Evolutionary conservation across 768 basidiomycete species (phyloP).

Genomic region (Termitomyces sp.): DNA sequence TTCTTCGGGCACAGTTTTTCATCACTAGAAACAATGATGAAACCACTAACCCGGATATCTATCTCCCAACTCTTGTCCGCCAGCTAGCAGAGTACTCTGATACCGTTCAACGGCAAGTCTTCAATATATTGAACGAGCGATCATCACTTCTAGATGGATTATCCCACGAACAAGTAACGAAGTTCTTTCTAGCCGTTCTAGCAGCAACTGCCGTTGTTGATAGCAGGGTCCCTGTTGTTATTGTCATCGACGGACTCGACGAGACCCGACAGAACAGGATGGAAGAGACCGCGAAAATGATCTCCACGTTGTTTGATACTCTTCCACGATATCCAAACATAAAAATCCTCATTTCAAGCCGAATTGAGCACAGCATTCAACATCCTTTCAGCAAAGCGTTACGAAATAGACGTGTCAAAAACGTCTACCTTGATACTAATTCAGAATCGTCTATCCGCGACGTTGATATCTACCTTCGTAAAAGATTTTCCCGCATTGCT

Average conservation of each 20-base stretch:
- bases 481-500: constrained; percentile 1
- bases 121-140: constrained; percentile 1
- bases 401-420: constrained; percentile 10
- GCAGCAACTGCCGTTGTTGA: constrained; percentile 3
- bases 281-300: constrained; percentile 7
- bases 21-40: constrained; percentile 8
- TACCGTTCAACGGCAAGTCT: constrained; percentile 1
- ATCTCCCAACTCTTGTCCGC: constrained; percentile 15
- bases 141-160: constrained; percentile 12
- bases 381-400: constrained; percentile 8
- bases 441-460: constrained; percentile 11
- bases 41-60: constrained; percentile 6
- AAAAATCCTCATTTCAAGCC: constrained; percentile 16
- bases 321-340: constrained; percentile 7
- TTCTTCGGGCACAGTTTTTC: constrained; percentile 13
- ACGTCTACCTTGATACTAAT: constrained; percentile 14
- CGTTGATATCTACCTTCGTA: constrained; percentile 8
- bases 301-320: constrained; percentile 10
- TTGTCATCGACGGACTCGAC: constrained; percentile 18
- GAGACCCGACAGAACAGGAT: constrained; percentile 11
- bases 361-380: constrained; percentile 15
- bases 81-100: constrained; percentile 8
- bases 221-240: constrained; percentile 7
- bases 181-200: constrained; percentile 12
- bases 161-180: constrained; percentile 7